phyloP scores from a whole-genome alignment of 2,329 filamentous ascomycete genomes.

The Zalaria sp. region DNA sequence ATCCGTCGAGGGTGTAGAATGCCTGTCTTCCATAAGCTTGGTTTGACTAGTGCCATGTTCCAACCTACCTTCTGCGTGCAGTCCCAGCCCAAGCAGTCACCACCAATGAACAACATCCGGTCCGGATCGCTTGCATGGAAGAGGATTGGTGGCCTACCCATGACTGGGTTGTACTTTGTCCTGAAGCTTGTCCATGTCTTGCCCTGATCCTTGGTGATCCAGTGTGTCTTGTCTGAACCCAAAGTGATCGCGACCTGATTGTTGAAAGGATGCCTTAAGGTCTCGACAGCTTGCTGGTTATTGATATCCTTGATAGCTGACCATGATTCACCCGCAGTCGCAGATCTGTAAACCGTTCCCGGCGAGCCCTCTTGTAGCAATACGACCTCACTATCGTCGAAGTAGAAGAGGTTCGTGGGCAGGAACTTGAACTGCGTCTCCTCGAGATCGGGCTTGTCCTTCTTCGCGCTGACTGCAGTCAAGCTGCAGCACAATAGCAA shows the following conservation, averaged over 20 bases:
- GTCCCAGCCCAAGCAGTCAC: slow-evolving; percentile 20
- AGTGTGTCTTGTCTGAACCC: slow-evolving; percentile 55
- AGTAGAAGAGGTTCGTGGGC: slow-evolving; percentile 67
- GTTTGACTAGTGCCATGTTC: slow-evolving; percentile 20
- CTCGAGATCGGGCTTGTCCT: slow-evolving; percentile 45
- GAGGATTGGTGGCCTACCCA: slow-evolving; percentile 42
- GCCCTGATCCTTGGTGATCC: slow-evolving; percentile 69
- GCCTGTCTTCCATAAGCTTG: slow-evolving; percentile 19
- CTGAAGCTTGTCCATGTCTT: slow-evolving; percentile 67
- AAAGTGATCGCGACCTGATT: slow-evolving; percentile 66
- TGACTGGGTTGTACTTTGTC: slow-evolving; percentile 43
- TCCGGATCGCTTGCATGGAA: slow-evolving; percentile 78
- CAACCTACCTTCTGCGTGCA: slow-evolving; percentile 31
- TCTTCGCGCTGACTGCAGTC: slow-evolving; percentile 10
- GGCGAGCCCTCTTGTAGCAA: slow-evolving; percentile 55
- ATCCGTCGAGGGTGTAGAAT: slow-evolving; percentile 75
- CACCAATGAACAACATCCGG: slow-evolving; percentile 65
- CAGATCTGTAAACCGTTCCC: slow-evolving; percentile 60
- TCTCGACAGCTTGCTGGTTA: slow-evolving; percentile 44
- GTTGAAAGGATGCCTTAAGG: slow-evolving; percentile 70
- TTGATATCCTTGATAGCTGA: slow-evolving; percentile 48
- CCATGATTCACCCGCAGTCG: slow-evolving; percentile 72
- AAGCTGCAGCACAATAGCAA: slow-evolving; percentile 2
- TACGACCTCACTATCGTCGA: slow-evolving; percentile 74
- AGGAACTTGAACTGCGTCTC: slow-evolving; percentile 50